Evolutionary conservation across 2,329 filamentous ascomycete genomes (phyloP), one percentile per base, ranked within the genome.

Genomic region (Botrytis deweyae): DNA sequence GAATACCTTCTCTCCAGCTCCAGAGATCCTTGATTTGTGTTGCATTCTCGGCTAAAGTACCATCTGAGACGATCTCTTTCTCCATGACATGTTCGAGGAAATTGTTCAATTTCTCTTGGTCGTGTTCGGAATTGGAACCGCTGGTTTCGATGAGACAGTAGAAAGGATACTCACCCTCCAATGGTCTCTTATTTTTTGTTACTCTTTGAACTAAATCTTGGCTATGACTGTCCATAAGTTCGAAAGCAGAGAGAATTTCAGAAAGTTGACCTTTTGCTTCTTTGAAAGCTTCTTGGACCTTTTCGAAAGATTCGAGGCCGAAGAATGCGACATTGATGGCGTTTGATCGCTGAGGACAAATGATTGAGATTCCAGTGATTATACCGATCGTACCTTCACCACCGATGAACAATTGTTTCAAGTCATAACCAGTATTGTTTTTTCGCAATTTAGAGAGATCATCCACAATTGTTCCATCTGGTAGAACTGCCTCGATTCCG

Each of bases 371-470:
- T 65, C 89, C 95, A 29, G 96, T 99, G 79, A 99, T 93, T 80
- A 98, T 92, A 71, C 96, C 96, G 76, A 98, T 92, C 8, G 96
- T 98, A 38, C 96, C 96, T 83, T 99, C 96, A 46, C 91, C 93
- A 64, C 96, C 96, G 79, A 99, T 97, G 82, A 99, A 98, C 52
- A 98, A 88, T 83, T 98, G 95, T 86, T 98, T 98, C 73, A 98
- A 84, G 82, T 99, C 97, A 83, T 98, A 99, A 42, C 96, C 96
- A 2, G 96, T 99, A 85, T 99, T 99, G 87, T 99, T 98, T 87
- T 99, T 99, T 78, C 96, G 90, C 74, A 99, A 86, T 74, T 89
- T 95, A 78, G 90, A 92, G 46, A 99, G 89, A 79, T 98, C 94
- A 79, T 98, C 91, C 64, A 99, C 87, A 78, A 99, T 88, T 10